These are phyloP conservation scores for Pseudopithomyces maydicus DNA, from an alignment of 2,329 filamentous ascomycete genomes.

Conservation along the genomic window DNA sequence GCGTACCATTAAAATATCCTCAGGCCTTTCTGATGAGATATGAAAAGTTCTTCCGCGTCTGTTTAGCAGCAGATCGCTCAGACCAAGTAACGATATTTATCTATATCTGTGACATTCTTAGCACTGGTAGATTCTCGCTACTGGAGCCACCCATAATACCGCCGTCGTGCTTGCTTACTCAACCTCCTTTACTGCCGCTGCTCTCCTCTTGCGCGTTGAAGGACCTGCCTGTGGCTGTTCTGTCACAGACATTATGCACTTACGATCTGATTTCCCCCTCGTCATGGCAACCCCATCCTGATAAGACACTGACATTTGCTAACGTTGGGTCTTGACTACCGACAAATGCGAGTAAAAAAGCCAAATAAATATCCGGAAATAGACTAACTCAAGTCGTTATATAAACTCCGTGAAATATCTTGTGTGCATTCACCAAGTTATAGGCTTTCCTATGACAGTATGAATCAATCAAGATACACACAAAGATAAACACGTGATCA, in stretches of 20 bases:
- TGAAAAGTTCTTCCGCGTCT: no score
- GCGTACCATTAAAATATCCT: no score
- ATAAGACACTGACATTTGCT: slow-evolving; percentile 24
- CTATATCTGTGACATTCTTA: neutral
- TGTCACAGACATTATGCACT: slow-evolving; percentile 19
- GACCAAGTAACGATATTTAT: no score
- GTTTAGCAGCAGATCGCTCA: no score
- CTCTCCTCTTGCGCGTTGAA: neutral
- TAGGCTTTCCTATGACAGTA: neutral
- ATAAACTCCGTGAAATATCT: neutral
- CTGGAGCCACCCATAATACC: slow-evolving; percentile 2
- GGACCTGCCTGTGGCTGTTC: neutral
- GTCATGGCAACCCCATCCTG: no score
- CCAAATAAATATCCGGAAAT: neutral
- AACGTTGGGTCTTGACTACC: slow-evolving; percentile 15
- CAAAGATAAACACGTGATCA: neutral
- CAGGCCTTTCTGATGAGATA: no score
- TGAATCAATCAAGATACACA: neutral
- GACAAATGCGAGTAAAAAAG: slow-evolving; percentile 24
- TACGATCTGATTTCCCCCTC: no score
- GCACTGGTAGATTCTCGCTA: slow-evolving; percentile 7
- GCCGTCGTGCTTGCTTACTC: neutral
- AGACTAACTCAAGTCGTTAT: no score
- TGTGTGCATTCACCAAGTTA: neutral
- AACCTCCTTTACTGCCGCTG: neutral